A percentile compares a stretch with the other conserved stretches of the same genome.
phyloP scores from a whole-genome alignment of 352 stramenopile genomes.

The Phytophthora lateralis region DNA sequence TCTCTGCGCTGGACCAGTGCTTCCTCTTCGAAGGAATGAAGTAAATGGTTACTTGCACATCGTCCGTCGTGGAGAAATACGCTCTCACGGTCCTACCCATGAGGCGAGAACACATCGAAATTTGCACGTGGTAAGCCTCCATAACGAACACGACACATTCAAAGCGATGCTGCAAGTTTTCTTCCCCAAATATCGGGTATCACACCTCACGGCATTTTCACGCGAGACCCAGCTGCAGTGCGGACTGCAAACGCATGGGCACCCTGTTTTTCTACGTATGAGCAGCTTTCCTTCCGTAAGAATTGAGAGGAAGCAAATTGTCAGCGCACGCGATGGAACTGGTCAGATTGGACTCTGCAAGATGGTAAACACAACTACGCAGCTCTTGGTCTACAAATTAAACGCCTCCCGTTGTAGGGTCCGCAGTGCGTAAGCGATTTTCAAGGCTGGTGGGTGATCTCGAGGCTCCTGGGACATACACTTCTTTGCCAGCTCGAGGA shows the following conservation, averaged over 20 bases:
- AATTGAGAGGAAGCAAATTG: not conserved
- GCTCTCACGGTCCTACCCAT: not conserved
- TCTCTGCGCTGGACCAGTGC: slow-evolving; percentile 39
- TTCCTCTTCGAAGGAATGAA: slow-evolving; percentile 32
- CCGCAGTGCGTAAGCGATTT: slow-evolving; percentile 23
- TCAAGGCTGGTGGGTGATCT: slow-evolving; percentile 19
- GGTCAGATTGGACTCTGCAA: no score
- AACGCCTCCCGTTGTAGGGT: slow-evolving; percentile 20
- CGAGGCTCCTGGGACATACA: slow-evolving; percentile 35
- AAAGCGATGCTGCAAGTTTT: not conserved
- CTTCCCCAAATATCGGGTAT: no score
- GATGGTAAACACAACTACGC: not conserved
- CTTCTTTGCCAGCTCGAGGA: slow-evolving; percentile 30
- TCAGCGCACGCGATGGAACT: no score
- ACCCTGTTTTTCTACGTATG: no score
- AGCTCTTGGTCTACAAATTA: slow-evolving; percentile 11
- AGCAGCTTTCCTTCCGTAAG: no score
- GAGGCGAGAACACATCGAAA: not conserved
- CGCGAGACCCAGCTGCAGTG: no score
- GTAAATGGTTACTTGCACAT: slow-evolving; percentile 4
- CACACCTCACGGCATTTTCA: no score
- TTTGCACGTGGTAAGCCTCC: not conserved
- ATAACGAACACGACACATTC: not conserved
- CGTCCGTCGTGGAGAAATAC: not conserved
- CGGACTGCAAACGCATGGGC: no score